Percentiles rank a stretch among this genome's conserved stretches.
phyloP scores from a whole-genome alignment of 768 basidiomycete species.

The Termitomyces sp. region DNA sequence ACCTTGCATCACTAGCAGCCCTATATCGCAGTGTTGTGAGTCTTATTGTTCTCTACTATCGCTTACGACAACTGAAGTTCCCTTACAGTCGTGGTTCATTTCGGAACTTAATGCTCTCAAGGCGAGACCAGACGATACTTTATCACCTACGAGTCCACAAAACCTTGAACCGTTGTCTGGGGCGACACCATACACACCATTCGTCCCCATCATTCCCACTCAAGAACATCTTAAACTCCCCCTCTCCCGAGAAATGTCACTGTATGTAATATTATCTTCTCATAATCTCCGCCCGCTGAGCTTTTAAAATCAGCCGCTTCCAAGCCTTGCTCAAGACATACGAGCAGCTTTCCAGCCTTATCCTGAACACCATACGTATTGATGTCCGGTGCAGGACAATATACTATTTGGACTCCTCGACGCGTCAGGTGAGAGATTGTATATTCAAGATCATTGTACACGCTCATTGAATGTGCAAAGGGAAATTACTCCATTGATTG shows the following conservation, averaged over 20 bases:
- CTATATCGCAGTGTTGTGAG: slow-evolving; percentile 86
- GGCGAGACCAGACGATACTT: slow-evolving; percentile 51
- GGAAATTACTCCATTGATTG: slow-evolving; percentile 81
- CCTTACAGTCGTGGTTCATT: slow-evolving; percentile 78
- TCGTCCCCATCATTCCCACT: slow-evolving; percentile 40
- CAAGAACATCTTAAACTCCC: slow-evolving; percentile 65
- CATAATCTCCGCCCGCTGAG: background rate
- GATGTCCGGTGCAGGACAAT: slow-evolving; percentile 86
- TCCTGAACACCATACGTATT: slow-evolving; percentile 83
- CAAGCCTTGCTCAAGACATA: slow-evolving; percentile 90
- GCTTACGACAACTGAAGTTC: slow-evolving; percentile 5
- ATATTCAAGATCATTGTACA: slow-evolving; percentile 7
- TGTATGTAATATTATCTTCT: slow-evolving; percentile 50
- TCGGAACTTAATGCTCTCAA: slow-evolving; percentile 68
- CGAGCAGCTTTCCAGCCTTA: slow-evolving; percentile 82
- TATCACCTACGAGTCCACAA: slow-evolving; percentile 51
- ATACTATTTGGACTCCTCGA: slow-evolving; percentile 76
- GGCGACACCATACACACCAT: slow-evolving; percentile 45
- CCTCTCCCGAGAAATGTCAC: slow-evolving; percentile 82
- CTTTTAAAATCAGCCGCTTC: slow-evolving; percentile 63
- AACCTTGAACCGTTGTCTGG: slow-evolving; percentile 51
- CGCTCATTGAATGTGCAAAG: slow-evolving; percentile 36
- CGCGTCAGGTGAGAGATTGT: slow-evolving; percentile 65
- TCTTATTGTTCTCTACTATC: slow-evolving; percentile 12
- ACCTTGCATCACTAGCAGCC: slow-evolving; percentile 71